A percentile compares a stretch with the other conserved stretches of the same genome.
These are phyloP conservation scores for Pseudozyma pruni DNA, from an alignment of 1,284 basidiomycete species.

Conservation along the genomic window DNA sequence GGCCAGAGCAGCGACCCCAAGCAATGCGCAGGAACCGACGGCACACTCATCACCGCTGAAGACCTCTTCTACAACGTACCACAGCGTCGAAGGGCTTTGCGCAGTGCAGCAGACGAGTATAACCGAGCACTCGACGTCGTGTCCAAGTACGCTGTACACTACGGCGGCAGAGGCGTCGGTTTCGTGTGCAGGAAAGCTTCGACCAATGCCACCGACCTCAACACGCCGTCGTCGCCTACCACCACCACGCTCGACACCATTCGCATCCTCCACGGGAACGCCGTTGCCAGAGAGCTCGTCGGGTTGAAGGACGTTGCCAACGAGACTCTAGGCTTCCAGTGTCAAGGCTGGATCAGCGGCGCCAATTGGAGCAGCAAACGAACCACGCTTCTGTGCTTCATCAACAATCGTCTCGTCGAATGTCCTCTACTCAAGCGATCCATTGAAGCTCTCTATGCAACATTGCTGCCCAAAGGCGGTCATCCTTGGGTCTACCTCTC, in stretches of 20 bases:
- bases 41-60: constrained; percentile 91
- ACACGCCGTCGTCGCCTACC: constrained; percentile 75
- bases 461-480: constrained; percentile 88
- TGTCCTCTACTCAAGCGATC: constrained; percentile 86
- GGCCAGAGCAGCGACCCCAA: constrained; percentile 72
- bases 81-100: constrained; percentile 84
- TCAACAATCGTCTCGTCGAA: constrained; percentile 95
- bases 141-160: constrained; percentile 81
- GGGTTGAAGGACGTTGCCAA: constrained; percentile 64
- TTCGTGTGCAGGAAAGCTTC: constrained; percentile 74
- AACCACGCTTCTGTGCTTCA: constrained; percentile 88
- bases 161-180: constrained; percentile 73
- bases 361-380: constrained; percentile 91
- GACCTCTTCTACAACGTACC: constrained; percentile 96
- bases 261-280: constrained; percentile 81
- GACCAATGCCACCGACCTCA: constrained; percentile 74
- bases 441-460: constrained; percentile 85
- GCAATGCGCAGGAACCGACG: constrained; percentile 92
- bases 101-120: constrained; percentile 90
- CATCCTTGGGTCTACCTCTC: constrained; percentile 93
- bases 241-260: constrained; percentile 80
- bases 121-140: constrained; percentile 89
- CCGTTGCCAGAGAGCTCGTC: constrained; percentile 83
- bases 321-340: constrained; percentile 39
- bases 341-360: constrained; percentile 81